A percentile compares a stretch with the other conserved stretches of the same genome.
These are phyloP conservation scores for Austroboletus eburneus DNA, from an alignment of 768 basidiomycete genomes.

Conservation along the genomic window DNA sequence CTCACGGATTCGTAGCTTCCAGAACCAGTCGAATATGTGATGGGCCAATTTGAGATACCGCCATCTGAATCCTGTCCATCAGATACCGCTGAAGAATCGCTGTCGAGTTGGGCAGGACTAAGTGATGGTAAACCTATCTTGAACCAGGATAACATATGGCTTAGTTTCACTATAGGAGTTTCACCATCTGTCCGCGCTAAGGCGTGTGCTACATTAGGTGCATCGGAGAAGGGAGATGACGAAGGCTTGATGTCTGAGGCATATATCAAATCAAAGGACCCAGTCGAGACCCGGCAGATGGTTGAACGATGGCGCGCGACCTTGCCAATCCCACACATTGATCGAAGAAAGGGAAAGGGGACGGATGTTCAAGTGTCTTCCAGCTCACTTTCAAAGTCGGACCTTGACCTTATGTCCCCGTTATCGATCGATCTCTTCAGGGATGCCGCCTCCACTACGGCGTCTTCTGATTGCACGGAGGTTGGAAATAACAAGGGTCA, in stretches of 20 bases:
- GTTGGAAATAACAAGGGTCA: slow-evolving; percentile 29
- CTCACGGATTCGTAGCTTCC: slow-evolving; percentile 21
- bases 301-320: slow-evolving; percentile 30
- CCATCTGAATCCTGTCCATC: slow-evolving; percentile 15
- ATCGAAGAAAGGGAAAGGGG: slow-evolving; percentile 13
- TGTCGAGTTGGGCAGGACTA: slow-evolving; percentile 30
- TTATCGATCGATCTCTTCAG: slow-evolving; percentile 21
- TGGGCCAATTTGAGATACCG: slow-evolving; percentile 26
- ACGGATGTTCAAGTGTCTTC: slow-evolving; percentile 3
- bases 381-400: not conserved
- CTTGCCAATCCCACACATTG: slow-evolving; percentile 14
- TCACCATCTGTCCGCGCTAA: slow-evolving; percentile 20
- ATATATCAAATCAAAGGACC: slow-evolving; percentile 23
- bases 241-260: slow-evolving; percentile 4
- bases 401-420: slow-evolving; percentile 16
- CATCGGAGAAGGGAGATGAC: slow-evolving; percentile 22
- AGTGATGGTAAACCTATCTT: slow-evolving; percentile 24
- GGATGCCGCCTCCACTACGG: slow-evolving; percentile 24
- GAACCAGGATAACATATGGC: not conserved
- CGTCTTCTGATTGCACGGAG: slow-evolving; percentile 32
- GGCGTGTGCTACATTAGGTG: slow-evolving; percentile 8
- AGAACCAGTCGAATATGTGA: slow-evolving; percentile 30
- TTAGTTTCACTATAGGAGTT: slow-evolving; percentile 15
- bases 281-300: slow-evolving; percentile 24
- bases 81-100: slow-evolving; percentile 21